Evolutionary conservation across 441 rosid species (phyloP), one percentile per base, ranked within the genome.

Genomic region (Dalechampia spathulata): DNA sequence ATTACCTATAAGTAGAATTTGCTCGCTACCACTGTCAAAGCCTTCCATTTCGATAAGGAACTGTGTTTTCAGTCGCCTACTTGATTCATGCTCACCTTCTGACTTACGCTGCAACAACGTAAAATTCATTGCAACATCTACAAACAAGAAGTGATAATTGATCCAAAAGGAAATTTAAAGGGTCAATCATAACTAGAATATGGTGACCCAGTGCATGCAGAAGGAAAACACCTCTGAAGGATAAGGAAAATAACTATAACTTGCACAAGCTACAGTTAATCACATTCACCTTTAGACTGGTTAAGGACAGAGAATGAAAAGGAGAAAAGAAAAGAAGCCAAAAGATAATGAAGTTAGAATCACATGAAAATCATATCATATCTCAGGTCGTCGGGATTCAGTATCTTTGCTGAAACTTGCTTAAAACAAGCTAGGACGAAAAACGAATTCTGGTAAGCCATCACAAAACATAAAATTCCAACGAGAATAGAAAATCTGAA

Each of bases 1-100:
- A 60, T 58, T 79, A 89, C 96, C 99, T 76, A 92, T 82, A 25
- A 92, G 87, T 65, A 92, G 85, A 74, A 92, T 80, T 69, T 89
- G 97, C 69, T 89, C 97, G 57, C 76, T 79, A 53, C 87, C 87
- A 50, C 86, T 76, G 62, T 89, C 92, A 51, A 92, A 92, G 69
- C 96, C 97, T 80, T 91, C 96, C 99, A 89, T 89, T 78, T 93
- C 97, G 48, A 93, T 89, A 28, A 93, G 89, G 68, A 93, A 89
- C 68, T 89, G 97, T 26, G 96, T 89, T 79, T 92, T 89, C 58
- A 89, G 87, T 65, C 97, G 79, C 69, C 99, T 83, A 73, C 97
- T 92, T 42, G 96, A 78, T 77, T 92, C 99, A 62, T 92, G 97
- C 66, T 92, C 99, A 58, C 97, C 99, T 54, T 92, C 97, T 21